These are phyloP conservation scores for Pyrrhoderma noxium DNA, from an alignment of 1,284 basidiomycete genomes.

Conservation along the genomic window DNA sequence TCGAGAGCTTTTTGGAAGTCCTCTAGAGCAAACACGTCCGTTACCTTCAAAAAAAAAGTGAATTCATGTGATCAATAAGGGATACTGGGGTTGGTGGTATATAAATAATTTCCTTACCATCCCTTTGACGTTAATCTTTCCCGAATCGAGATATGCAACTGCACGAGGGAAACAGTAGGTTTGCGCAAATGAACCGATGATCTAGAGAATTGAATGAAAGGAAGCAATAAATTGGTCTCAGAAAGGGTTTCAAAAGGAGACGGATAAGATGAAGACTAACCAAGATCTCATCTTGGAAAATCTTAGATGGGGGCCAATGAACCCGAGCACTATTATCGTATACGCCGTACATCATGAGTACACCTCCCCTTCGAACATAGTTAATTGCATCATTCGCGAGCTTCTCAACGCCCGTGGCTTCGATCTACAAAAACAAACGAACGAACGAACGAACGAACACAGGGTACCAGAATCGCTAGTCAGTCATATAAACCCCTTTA, in stretches of 20 bases:
- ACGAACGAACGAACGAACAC: no score
- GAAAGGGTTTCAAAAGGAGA: background rate
- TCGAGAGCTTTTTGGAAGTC: conserved; percentile 55
- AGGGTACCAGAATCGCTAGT: background rate
- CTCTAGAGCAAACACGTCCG: conserved; percentile 45
- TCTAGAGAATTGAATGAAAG: conserved; percentile 27
- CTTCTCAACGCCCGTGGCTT: conserved; percentile 54
- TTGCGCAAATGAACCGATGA: conserved; percentile 81
- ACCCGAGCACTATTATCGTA: conserved; percentile 49
- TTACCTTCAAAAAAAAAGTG: conserved; percentile 28
- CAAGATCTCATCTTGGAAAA: conserved; percentile 54
- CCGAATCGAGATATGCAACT: conserved; percentile 79
- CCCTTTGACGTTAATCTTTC: conserved; percentile 75
- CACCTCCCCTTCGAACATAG: conserved; percentile 49
- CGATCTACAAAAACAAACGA: conserved; percentile 25
- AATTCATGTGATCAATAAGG: background rate
- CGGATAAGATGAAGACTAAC: conserved; percentile 23
- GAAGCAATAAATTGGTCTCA: background rate
- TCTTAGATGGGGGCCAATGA: conserved; percentile 52
- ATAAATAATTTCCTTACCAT: conserved; percentile 41
- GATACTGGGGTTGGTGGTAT: no score
- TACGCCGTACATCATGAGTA: conserved; percentile 50
- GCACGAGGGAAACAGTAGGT: conserved; percentile 84
- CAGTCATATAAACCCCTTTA: no score
- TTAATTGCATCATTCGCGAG: conserved; percentile 51